phyloP scores from a whole-genome alignment of 2,329 filamentous ascomycete species.

The Trichophyton schoenleinii region DNA sequence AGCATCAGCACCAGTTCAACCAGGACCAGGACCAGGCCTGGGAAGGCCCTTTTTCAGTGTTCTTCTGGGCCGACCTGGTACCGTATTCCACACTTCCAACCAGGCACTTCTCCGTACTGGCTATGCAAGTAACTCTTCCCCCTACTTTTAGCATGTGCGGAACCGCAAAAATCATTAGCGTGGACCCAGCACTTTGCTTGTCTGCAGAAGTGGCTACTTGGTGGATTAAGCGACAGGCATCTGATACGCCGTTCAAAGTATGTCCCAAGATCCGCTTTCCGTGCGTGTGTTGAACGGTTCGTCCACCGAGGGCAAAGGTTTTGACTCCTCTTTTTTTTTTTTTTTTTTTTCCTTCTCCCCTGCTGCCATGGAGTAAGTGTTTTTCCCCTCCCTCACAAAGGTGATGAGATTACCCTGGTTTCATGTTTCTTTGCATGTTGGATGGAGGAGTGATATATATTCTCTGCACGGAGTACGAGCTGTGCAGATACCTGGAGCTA shows the following conservation, averaged over 20 bases:
- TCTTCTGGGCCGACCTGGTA: background rate
- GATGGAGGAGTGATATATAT: too few relatives aligned
- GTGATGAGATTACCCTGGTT: too few relatives aligned
- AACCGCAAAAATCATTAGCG: background rate
- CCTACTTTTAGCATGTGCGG: background rate
- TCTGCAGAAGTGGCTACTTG: conserved; percentile 1
- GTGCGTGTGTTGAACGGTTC: background rate
- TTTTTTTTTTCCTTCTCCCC: background rate
- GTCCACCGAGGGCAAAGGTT: background rate
- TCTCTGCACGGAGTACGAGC: background rate
- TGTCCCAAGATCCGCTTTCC: background rate
- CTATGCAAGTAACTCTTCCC: background rate
- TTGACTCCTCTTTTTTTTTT: background rate
- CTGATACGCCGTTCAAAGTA: background rate
- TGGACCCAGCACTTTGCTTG: background rate
- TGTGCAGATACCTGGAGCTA: background rate
- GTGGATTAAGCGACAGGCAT: conserved; percentile 3
- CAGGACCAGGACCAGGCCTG: background rate
- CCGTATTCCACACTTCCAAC: background rate
- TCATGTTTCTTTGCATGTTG: too few relatives aligned
- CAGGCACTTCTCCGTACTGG: background rate
- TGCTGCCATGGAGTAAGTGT: background rate
- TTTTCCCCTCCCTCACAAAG: background rate
- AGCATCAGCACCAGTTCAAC: background rate
- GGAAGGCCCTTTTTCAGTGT: background rate